Evolutionary conservation across 805 yeast genomes (phyloP).

Genomic region (Myxozyma sirexii): DNA sequence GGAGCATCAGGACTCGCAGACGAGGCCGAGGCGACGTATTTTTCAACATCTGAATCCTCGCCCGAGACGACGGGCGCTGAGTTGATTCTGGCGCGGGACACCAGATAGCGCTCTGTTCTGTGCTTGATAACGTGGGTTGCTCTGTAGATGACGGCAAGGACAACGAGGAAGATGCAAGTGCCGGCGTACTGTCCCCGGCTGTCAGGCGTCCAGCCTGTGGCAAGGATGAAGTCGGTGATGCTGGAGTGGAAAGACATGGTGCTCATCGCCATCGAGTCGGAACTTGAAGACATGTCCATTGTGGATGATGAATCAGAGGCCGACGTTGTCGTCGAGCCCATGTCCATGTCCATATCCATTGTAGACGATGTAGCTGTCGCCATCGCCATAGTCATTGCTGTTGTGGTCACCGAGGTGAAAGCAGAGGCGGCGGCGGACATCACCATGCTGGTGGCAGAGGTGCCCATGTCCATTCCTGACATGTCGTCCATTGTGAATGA

Average conservation of each 20-base stretch:
- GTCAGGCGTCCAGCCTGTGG: constrained; percentile 38
- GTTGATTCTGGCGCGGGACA: constrained; percentile 10
- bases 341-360: constrained; percentile 14
- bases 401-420: constrained; percentile 1
- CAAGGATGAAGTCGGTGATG: constrained; percentile 33
- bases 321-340: constrained; percentile 13
- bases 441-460: neutral
- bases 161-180: constrained; percentile 38
- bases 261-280: constrained; percentile 13
- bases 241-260: constrained; percentile 38
- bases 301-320: constrained; percentile 19
- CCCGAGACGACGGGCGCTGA: neutral
- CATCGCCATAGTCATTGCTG: constrained; percentile 2
- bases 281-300: constrained; percentile 15
- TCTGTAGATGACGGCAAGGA: constrained; percentile 37
- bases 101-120: constrained; percentile 23
- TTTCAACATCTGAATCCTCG: constrained; percentile 14
- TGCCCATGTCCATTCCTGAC: constrained; percentile 21
- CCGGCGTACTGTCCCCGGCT: constrained; percentile 39
- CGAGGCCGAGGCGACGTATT: neutral
- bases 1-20: neutral
- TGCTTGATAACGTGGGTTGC: constrained; percentile 29
- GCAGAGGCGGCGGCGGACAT: neutral
- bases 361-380: constrained; percentile 2
- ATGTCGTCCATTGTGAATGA: constrained; percentile 1